These are phyloP conservation scores for Trichoderma hamatum DNA, from an alignment of 2,329 filamentous ascomycete species.

Conservation along the genomic window DNA sequence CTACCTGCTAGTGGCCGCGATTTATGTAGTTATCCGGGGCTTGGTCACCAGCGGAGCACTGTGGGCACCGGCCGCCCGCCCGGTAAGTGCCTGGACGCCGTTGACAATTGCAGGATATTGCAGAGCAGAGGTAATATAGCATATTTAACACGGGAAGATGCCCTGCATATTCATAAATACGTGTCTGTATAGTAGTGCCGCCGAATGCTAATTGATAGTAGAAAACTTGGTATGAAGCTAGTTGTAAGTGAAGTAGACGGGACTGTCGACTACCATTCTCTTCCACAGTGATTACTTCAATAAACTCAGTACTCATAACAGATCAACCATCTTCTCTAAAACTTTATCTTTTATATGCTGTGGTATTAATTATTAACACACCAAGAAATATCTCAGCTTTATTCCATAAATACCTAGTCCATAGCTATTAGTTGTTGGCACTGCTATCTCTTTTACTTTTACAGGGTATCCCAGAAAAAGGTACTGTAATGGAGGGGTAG, in stretches of 20 bases:
- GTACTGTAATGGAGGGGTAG: slow-evolving; percentile 5
- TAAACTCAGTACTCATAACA: too few relatives aligned
- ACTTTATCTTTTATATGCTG: background rate
- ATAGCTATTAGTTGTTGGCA: background rate
- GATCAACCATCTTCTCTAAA: too few relatives aligned
- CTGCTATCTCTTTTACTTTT: background rate
- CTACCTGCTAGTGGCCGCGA: background rate
- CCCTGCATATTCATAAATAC: too few relatives aligned
- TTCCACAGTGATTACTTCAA: too few relatives aligned
- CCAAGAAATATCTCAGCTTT: background rate
- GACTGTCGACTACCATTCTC: too few relatives aligned
- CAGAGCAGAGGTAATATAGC: too few relatives aligned
- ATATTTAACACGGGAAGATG: too few relatives aligned
- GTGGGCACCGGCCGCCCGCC: background rate
- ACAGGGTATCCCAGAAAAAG: background rate
- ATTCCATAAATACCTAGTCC: too few relatives aligned
- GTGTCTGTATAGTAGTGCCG: background rate
- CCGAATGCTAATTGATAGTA: background rate
- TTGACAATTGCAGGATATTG: too few relatives aligned
- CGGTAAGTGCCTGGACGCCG: background rate
- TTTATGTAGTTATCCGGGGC: slow-evolving; percentile 23
- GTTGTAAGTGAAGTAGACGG: too few relatives aligned
- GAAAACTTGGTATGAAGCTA: background rate
- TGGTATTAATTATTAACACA: background rate
- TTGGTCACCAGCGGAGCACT: background rate